Percentiles rank a stretch among this genome's conserved stretches.
These are phyloP conservation scores for Syzygium oleosum DNA, from an alignment of 345 rosid species.

Conservation along the genomic window DNA sequence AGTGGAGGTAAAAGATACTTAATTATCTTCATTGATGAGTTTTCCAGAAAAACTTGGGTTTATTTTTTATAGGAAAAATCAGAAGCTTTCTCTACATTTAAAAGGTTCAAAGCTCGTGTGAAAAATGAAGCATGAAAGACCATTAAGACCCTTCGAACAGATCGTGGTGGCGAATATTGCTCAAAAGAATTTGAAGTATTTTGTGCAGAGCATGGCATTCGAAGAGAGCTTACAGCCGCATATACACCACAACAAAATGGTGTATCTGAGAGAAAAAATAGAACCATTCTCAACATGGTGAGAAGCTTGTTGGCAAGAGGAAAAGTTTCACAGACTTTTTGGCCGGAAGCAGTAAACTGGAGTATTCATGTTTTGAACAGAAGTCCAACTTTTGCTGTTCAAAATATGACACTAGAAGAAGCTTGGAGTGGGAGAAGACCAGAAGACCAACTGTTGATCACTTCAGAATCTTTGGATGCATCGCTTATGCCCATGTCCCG, in stretches of 20 bases:
- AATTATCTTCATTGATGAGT: conserved; percentile 4
- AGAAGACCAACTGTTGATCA: background rate
- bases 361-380: background rate
- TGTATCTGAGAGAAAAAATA: too few species aligned
- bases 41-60: background rate
- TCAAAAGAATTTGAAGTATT: too few species aligned
- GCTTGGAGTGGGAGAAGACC: background rate
- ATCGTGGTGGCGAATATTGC: too few species aligned
- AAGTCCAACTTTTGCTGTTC: background rate
- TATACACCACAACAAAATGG: background rate
- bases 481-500: background rate
- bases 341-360: too few species aligned
- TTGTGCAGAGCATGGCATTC: too few species aligned
- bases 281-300: background rate
- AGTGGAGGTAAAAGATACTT: conserved; percentile 1
- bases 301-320: background rate
- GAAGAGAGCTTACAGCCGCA: background rate
- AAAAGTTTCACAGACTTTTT: background rate
- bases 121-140: too few species aligned
- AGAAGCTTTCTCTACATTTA: background rate
- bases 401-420: background rate
- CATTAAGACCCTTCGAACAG: too few species aligned
- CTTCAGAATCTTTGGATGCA: background rate
- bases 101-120: too few species aligned
- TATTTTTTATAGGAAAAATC: background rate